Conservation (phyloP, 1,284 basidiomycete species). For the Volvariella surrecta region DNA sequence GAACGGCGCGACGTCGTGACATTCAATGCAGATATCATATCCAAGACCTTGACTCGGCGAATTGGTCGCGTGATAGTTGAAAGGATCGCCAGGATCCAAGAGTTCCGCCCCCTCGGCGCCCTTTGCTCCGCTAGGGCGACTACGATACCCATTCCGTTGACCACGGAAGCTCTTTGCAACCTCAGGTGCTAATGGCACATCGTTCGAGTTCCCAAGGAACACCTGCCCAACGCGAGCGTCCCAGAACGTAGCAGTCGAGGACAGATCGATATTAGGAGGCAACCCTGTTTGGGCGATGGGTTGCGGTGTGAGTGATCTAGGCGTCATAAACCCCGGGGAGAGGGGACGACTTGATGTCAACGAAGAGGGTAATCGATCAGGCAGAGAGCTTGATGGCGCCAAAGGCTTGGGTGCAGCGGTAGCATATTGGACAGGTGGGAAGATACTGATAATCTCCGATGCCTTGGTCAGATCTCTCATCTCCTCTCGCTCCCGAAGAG, state of each 20-base stretch:
- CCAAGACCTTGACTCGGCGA: constrained; percentile 52
- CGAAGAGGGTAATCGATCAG: background rate
- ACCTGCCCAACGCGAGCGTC: constrained; percentile 53
- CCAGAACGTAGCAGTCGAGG: constrained; percentile 35
- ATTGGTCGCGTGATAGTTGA: constrained; percentile 44
- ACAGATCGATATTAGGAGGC: background rate
- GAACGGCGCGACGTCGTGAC: constrained; percentile 70
- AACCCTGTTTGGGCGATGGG: background rate
- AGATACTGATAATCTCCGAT: constrained; percentile 62
- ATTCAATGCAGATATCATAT: constrained; percentile 82
- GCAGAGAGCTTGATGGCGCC: background rate
- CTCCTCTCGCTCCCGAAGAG: constrained; percentile 78
- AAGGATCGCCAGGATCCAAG: constrained; percentile 31
- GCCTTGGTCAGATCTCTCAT: constrained; percentile 85
- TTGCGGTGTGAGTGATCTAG: background rate
- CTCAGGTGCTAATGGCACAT: constrained; percentile 50
- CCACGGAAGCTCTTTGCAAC: constrained; percentile 15
- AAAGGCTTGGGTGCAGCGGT: background rate
- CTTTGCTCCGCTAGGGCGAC: background rate
- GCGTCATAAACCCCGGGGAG: background rate
- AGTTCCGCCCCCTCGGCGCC: constrained; percentile 11
- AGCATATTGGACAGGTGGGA: constrained; percentile 13
- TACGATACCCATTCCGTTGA: constrained; percentile 1
- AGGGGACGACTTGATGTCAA: background rate
- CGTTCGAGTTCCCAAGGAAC: constrained; percentile 71